Percentiles rank a stretch among this genome's conserved stretches.
These are phyloP conservation scores for Nicotiana noctiflora DNA, from an alignment of 257 asterid species.

Conservation along the genomic window DNA sequence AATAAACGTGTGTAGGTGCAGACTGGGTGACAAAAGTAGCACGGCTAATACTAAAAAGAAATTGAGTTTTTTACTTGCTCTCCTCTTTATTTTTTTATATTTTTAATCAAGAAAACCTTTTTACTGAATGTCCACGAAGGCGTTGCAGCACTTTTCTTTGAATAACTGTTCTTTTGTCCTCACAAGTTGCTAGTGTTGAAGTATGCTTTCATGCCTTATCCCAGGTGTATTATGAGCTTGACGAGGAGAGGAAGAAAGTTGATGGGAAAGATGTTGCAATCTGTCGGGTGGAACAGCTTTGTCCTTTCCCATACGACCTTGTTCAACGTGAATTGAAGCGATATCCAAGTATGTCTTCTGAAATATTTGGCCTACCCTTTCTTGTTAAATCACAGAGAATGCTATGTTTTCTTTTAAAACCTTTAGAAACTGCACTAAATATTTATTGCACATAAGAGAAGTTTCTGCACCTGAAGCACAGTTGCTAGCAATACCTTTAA, in stretches of 20 bases:
- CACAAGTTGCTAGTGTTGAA: conserved; percentile 2
- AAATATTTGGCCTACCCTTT: background rate
- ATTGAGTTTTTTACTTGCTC: background rate
- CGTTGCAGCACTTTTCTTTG: background rate
- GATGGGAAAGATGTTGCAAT: conserved; percentile 73
- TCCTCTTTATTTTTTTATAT: background rate
- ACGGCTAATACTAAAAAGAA: background rate
- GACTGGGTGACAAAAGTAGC: background rate
- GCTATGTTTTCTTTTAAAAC: background rate
- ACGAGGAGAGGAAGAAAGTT: conserved; percentile 63
- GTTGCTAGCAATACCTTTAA: background rate
- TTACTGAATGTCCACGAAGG: background rate
- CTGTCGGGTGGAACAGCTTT: conserved; percentile 92
- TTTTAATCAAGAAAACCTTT: background rate
- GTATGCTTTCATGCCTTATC: conserved; percentile 8
- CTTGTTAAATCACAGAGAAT: background rate
- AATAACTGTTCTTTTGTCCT: background rate
- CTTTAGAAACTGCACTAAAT: background rate
- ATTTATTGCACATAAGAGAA: background rate
- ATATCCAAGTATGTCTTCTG: conserved; percentile 68
- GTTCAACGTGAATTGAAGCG: conserved; percentile 86
- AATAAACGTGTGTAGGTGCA: background rate
- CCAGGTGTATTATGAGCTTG: conserved; percentile 86
- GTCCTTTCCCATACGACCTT: conserved; percentile 89
- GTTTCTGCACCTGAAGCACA: background rate